Evolutionary conservation across 1,139 yeast genomes (phyloP).

Genomic region (Ogataea hybrid): DNA sequence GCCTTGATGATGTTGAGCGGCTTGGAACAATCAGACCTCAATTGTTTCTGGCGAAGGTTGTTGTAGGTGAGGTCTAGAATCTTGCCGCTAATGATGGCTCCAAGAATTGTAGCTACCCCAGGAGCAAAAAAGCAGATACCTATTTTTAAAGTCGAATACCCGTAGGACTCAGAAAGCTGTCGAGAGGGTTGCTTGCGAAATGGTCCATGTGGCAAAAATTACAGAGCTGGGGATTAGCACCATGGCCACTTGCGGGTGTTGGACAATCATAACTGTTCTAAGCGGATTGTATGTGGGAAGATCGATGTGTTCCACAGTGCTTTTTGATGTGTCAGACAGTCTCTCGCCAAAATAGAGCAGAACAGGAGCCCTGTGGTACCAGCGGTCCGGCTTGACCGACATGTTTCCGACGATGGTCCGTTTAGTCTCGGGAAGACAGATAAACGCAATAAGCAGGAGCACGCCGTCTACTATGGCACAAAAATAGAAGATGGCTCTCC

Average conservation of each 20-base stretch:
- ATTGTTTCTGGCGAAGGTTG: constrained; percentile 28
- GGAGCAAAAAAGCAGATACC: constrained; percentile 65
- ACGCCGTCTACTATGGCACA: constrained; percentile 58
- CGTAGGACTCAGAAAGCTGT: constrained; percentile 48
- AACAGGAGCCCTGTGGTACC: constrained; percentile 45
- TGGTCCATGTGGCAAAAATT: constrained; percentile 68
- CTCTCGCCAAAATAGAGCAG: constrained; percentile 28
- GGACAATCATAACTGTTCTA: constrained; percentile 45
- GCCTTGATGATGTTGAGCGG: constrained; percentile 47
- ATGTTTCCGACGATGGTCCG: constrained; percentile 69
- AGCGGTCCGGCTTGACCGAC: constrained; percentile 43
- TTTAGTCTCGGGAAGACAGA: constrained; percentile 69
- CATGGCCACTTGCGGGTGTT: constrained; percentile 32
- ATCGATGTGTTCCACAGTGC: constrained; percentile 31
- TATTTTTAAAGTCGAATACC: constrained; percentile 48
- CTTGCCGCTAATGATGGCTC: constrained; percentile 48
- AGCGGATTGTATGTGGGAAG: constrained; percentile 37
- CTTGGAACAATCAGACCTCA: constrained; percentile 29
- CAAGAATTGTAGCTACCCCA: constrained; percentile 56
- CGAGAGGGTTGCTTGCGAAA: constrained; percentile 63
- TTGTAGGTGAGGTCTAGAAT: constrained; percentile 46
- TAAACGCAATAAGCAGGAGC: constrained; percentile 36
- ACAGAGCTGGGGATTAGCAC: constrained; percentile 52
- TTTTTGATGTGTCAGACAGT: constrained; percentile 29
- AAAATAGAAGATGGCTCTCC: constrained; percentile 81